Evolutionary conservation across 371 early-diverging fungal genomes (phyloP), one percentile per base, ranked within the genome.

Genomic region (Batkoa obscura): DNA sequence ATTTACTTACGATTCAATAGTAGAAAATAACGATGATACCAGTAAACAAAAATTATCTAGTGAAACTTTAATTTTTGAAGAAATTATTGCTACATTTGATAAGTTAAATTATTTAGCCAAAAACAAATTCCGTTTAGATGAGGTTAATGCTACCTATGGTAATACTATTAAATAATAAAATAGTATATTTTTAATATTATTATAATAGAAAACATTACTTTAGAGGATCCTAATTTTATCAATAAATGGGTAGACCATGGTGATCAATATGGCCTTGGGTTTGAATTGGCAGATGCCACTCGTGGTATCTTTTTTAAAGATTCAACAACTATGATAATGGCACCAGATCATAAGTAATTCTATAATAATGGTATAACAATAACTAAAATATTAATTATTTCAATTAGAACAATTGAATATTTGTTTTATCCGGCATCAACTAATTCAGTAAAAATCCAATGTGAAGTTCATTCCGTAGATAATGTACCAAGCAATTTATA

Each of bases 241-340:
- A 70, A 73, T 52, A 83, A 82, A 70, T 84, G 87, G 86, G 73
- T 87, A 52, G 84, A 84, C 59, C 77, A 82, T 57, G 73, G 78
- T 13, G 68, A 72, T 55, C 81, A 83, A 60, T 87, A 83, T 62
- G 94, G 92, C 5, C 65, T 94, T 42, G 88, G 88, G 0, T 94
- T 89, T 65, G 78, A 80, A 39, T 68, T 91, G 56, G 74, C 76
- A 45, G 84, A 87, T 62, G 84, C 85, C 3, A 72, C 77, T 8
- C 64, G 66, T 34, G 94, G 93, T 15, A 80, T 88, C 3, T 80
- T 82, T 58, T 94, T 88, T 64, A 85, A 88, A 52, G 90, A 94
- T 66, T 66, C 77, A 15, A 84, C 85, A 9, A 80, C 76, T 17
- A 68, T 89, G 43, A 64, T 76, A 1, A 59, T 72, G 31, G 56